Percentiles rank a stretch among this genome's conserved stretches.
These are phyloP conservation scores for Epicoccum sorghinum DNA, from an alignment of 2,329 filamentous ascomycete species.

Conservation along the genomic window DNA sequence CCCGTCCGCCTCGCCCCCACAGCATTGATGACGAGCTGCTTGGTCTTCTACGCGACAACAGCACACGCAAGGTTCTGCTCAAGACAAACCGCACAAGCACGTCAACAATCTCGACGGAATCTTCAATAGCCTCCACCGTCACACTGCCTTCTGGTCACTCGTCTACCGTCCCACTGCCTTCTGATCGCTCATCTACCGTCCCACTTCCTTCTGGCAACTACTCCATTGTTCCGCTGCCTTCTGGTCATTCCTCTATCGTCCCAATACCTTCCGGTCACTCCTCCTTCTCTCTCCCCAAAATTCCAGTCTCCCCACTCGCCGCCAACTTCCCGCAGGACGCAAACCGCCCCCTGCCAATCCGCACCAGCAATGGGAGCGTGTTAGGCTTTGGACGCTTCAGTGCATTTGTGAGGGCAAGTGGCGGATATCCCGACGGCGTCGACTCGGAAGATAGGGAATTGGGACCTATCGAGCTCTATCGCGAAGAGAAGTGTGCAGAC, in stretches of 20 bases:
- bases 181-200: not conserved
- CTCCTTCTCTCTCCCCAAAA: constrained; percentile 8
- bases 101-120: constrained; percentile 13
- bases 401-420: constrained; percentile 13
- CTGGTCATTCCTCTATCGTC: constrained; percentile 11
- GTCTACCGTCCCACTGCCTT: not conserved
- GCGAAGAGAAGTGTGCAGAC: constrained; percentile 15
- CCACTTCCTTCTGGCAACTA: not conserved
- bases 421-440: constrained; percentile 14
- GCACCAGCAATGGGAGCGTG: constrained; percentile 18
- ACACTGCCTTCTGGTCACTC: no score
- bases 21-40: constrained; percentile 24
- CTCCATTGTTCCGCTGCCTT: constrained; percentile 17
- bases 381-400: constrained; percentile 21
- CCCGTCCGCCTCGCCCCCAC: constrained; percentile 22
- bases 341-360: constrained; percentile 13
- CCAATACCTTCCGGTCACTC: constrained; percentile 12
- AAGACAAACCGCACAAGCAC: constrained; percentile 10
- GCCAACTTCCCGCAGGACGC: constrained; percentile 15
- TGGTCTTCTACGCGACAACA: constrained; percentile 21
- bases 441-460: constrained; percentile 14
- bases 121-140: not conserved
- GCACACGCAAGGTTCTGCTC: constrained; percentile 21
- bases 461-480: constrained; percentile 25
- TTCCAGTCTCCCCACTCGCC: constrained; percentile 13